Base-by-base conservation (phyloP, 2,329 filamentous ascomycete genomes). In the Aspergillus quadricinctus region DNA sequence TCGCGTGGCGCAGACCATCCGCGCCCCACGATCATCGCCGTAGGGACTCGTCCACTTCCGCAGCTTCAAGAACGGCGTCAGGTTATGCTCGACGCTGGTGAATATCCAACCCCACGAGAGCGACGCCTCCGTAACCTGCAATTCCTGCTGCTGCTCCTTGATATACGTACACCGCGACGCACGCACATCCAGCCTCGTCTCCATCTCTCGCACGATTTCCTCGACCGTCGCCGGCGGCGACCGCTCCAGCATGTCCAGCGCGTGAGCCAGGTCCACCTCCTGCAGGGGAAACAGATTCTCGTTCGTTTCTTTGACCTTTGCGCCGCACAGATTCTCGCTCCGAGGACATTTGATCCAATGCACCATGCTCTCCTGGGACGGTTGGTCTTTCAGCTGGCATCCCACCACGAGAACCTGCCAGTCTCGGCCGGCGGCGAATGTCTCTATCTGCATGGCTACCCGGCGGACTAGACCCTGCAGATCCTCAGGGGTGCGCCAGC, bases 31-130 rank as follows among this genome's bases (percentile, higher is more conserved):
- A 11, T 43, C 46, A 14, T 37, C 45, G 48, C 50, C 57, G 29
- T 23, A 54, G 41, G 46, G 27, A 46, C 45, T 57, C 11, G 51
- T 53, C 51, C 51, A 53, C 23, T 29, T 41, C 51, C 29, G 46
- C 41, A 48, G 28, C 14, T 40, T 45, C 40, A 53, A 28, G 19
- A 53, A 53, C 19, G 51, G 51, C 17, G 37, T 48, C 17, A 31
- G 14, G 11, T 48, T 19, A 19, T 53, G 51, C 17, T 48, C 40
- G 1, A 53, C 41, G 14, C 28, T 31, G 14, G 51, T 53, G 23
- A 53, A 43, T 19, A 53, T 53, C 14, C 29, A 48, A 0, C 51
- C 51, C 31, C 31, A 53, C 1, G 51, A 48, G 2, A 53, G 51
- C 25, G 28, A 9, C 4, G 45, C 14, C 21, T 41, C 19, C 11